A percentile compares a stretch with the other conserved stretches of the same genome.
Evolutionary conservation across 2,329 filamentous ascomycete genomes (phyloP).

Genomic region (Calonectria hongkongensis): DNA sequence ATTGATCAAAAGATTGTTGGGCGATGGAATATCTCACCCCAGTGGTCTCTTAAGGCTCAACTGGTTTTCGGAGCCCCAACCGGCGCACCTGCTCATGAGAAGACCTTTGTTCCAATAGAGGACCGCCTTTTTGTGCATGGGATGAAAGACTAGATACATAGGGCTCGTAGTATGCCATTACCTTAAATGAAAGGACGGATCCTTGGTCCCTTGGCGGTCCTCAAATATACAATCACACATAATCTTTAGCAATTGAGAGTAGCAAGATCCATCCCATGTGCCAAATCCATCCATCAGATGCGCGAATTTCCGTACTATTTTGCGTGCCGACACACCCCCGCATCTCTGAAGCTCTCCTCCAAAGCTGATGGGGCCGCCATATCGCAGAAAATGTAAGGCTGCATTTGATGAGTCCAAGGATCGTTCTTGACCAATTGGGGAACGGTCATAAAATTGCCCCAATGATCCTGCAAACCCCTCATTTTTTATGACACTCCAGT

Average conservation of each 20-base stretch:
- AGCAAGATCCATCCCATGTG: slow-evolving; percentile 6
- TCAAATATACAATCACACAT: not conserved
- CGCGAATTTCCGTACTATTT: not conserved
- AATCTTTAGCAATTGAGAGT: not conserved
- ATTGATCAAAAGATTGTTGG: not conserved
- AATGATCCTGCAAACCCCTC: not conserved
- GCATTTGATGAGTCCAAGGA: not conserved
- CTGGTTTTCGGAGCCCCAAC: not conserved
- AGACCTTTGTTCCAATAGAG: not conserved
- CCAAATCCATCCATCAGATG: slow-evolving; percentile 12
- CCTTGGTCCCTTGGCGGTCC: not conserved
- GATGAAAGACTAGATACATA: not conserved
- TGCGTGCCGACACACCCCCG: not conserved
- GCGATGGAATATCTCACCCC: not conserved
- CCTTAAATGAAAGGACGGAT: too few species aligned
- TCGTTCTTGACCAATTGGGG: not conserved
- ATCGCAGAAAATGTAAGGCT: not conserved
- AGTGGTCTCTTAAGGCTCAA: slow-evolving; percentile 12
- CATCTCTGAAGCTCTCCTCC: not conserved
- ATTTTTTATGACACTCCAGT: not conserved
- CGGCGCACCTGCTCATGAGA: not conserved
- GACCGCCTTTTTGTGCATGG: not conserved
- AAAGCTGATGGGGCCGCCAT: not conserved
- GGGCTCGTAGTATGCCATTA: too few species aligned
- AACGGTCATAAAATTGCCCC: accelerated